phyloP scores from a whole-genome alignment of 2,329 filamentous ascomycete species.

The Septoria petroselini region DNA sequence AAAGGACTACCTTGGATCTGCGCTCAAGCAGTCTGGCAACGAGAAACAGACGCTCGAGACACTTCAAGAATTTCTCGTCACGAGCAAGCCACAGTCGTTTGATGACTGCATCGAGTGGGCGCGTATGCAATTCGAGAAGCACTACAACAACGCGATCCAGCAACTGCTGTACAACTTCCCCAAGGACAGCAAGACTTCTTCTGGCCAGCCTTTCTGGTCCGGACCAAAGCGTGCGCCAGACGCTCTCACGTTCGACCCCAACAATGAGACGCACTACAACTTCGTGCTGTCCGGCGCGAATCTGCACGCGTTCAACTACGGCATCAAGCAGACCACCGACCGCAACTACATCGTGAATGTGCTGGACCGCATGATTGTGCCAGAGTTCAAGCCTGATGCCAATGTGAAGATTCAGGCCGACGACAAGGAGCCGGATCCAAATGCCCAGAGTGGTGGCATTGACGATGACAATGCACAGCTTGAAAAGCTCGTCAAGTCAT shows the following conservation, averaged over 20 bases:
- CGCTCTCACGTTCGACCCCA: conserved; percentile 79
- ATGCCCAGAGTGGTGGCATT: conserved; percentile 52
- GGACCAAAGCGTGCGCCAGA: conserved; percentile 96
- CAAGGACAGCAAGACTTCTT: conserved; percentile 84
- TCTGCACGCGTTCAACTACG: conserved; percentile 96
- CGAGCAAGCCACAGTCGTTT: conserved; percentile 85
- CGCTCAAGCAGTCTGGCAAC: conserved; percentile 87
- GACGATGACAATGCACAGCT: conserved; percentile 73
- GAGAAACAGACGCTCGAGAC: conserved; percentile 92
- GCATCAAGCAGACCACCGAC: conserved; percentile 69
- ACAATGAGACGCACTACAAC: conserved; percentile 79
- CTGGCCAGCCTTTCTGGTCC: conserved; percentile 93
- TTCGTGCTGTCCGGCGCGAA: conserved; percentile 88
- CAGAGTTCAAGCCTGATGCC: conserved; percentile 87
- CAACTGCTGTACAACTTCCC: conserved; percentile 97
- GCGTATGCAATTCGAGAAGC: conserved; percentile 87
- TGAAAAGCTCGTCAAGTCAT: conserved; percentile 64
- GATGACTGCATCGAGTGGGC: conserved; percentile 98
- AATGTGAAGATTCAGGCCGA: conserved; percentile 95
- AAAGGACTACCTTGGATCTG: conserved; percentile 81
- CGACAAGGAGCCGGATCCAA: conserved; percentile 92
- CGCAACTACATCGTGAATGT: conserved; percentile 73
- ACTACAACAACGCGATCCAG: conserved; percentile 95
- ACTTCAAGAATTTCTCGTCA: conserved; percentile 84
- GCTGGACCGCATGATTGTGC: conserved; percentile 87